Base-by-base conservation (phyloP, 2,329 filamentous ascomycete species). In the Ophiostoma sp. region DNA sequence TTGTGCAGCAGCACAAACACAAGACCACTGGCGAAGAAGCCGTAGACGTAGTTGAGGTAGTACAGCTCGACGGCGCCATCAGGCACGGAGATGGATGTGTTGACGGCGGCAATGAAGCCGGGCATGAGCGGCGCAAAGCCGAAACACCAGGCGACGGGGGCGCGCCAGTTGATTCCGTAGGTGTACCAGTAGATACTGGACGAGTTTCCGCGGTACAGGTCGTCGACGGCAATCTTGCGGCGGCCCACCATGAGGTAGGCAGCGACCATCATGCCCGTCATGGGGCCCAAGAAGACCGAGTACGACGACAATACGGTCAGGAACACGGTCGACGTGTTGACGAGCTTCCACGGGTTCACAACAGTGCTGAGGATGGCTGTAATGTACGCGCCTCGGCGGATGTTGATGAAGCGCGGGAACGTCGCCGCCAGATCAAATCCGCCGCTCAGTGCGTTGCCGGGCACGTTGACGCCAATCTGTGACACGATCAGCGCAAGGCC, bases 331-430 rank as follows among this genome's bases (percentile, higher is more conserved):
- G 60, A 63, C 14, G 60, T 63, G 60, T 63, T 63, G 60, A 63
- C 60, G 11, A 63, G 60, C 60, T 63, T 63, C 60, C 60, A 63
- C 16, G 60, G 60, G 60, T 63, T 63, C 1, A 63, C 60, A 7
- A 63, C 12, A 4, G 60, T 41, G 60, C 60, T 63, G 16, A 63
- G 18, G 38, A 63, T 5, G 38, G 60, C 60, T 2, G 60, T 63
- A 5, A 63, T 41, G 40, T 63, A 63, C 3, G 60, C 60, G 38
- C 60, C 60, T 6, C 60, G 60, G 60, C 60, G 60, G 14, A 63
- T 63, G 40, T 63, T 63, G 60, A 63, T 63, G n/a, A 63, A 63
- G 38, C 60, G 60, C 38, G 60, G 60, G 60, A 63, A 63, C 40
- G 60, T 63, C 8, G 60, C 60, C 1, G 60, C 60, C 36, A 63